Percentiles rank a stretch among this genome's conserved stretches.
Conservation (phyloP, 2,329 filamentous ascomycete genomes). For the Amesomyces nigricolor region DNA sequence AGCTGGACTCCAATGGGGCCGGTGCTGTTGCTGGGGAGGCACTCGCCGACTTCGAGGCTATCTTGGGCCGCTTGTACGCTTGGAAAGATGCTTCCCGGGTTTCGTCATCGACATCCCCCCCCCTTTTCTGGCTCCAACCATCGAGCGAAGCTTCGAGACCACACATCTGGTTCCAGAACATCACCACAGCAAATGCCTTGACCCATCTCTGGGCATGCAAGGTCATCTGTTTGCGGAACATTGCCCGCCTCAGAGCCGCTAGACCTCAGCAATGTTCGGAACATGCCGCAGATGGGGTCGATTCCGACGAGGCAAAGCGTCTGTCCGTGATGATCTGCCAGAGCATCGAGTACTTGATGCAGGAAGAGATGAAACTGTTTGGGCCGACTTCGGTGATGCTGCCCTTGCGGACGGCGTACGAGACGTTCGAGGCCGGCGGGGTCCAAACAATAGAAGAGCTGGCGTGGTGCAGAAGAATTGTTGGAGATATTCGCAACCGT, state of each 20-base stretch:
- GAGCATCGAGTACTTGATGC: constrained; percentile 35
- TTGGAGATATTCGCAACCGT: not conserved
- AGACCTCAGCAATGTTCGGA: not conserved
- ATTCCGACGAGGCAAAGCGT: constrained; percentile 5
- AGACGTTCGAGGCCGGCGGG: constrained; percentile 11
- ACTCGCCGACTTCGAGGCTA: constrained; percentile 17
- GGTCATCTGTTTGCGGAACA: constrained; percentile 32
- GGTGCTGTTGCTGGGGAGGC: not conserved
- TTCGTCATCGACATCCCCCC: not conserved
- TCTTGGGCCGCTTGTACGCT: constrained; percentile 7
- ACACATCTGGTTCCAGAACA: constrained; percentile 30
- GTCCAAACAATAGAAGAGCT: constrained; percentile 8
- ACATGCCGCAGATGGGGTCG: not conserved
- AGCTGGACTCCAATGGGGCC: constrained; percentile 1
- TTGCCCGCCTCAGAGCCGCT: constrained; percentile 20
- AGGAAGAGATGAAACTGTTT: constrained; percentile 36
- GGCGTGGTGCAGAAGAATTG: constrained; percentile 12
- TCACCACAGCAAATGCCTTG: constrained; percentile 34
- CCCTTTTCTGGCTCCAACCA: constrained; percentile 8
- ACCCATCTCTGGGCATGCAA: constrained; percentile 37
- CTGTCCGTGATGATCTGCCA: constrained; percentile 30
- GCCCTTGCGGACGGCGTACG: constrained; percentile 26
- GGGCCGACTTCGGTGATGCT: constrained; percentile 34
- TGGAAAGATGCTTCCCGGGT: constrained; percentile 11
- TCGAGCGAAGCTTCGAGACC: not conserved